Evolutionary conservation across 1,284 basidiomycete species (phyloP), one percentile per base, ranked within the genome.

Genomic region (Xanthoconium separans): DNA sequence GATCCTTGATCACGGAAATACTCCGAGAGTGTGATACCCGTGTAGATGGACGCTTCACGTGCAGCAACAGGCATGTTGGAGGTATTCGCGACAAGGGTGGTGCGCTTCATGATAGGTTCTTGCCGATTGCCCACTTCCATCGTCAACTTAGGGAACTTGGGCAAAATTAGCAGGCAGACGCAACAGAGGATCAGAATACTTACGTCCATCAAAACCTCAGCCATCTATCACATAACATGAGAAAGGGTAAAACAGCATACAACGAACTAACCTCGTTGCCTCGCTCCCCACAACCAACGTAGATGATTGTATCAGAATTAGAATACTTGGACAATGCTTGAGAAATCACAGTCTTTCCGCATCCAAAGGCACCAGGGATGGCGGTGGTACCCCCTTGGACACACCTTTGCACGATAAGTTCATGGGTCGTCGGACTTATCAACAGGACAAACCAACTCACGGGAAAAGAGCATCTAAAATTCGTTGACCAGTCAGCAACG

Each of bases 21-120:
- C 71, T 99, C 96, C 44, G 96, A 96, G 22, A 99, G 84, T 0
- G 97, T 99, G 77, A 99, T 99, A 68, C 97, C 97, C 41, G 97
- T 99, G 77, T 99, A 99, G 73, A 99, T 99, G 43, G 96, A 98
- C 6, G 97, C 97, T 77, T 99, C 97, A 69, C 97, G 93, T 37
- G 97, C 97, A 36, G 97, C 97, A 66, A 99, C 97, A 64, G 97
- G 97, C 97, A 99, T 99, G 79, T 99, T 99, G 55, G 96, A 98
- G 2, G 97, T 99, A 74, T 99, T 99, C 64, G 97, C 97, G 57
- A 99, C 96, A 34, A 99, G 85, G 4, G 96, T 95, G 2, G 97
- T 99, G 59, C 97, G 95, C 76, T 99, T 99, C 97, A 99, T 99
- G 80, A 99, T 99, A 39, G 97, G 97, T 73, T 98, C 96, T 83